phyloP scores from a whole-genome alignment of 768 basidiomycete species.

The Cyathus striatus region DNA sequence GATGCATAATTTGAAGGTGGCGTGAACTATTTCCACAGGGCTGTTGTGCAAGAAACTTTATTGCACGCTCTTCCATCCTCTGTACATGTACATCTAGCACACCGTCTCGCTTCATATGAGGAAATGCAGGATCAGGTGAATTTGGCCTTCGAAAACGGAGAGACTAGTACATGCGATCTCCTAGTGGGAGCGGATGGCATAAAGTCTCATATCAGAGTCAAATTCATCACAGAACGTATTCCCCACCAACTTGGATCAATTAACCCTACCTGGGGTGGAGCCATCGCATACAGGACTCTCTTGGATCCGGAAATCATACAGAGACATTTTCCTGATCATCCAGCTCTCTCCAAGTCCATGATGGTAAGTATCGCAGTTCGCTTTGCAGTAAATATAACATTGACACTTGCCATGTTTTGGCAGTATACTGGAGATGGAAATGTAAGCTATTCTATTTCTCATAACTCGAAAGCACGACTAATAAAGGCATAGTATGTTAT shows the following conservation, averaged over 20 bases:
- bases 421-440: no score
- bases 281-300: slow-evolving; percentile 24
- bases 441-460: no score
- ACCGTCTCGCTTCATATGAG: slow-evolving; percentile 26
- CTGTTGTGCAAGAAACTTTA: slow-evolving; percentile 27
- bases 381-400: no score
- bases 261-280: slow-evolving; percentile 32
- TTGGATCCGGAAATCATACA: slow-evolving; percentile 21
- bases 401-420: no score
- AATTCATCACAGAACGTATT: slow-evolving; percentile 10
- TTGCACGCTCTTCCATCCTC: slow-evolving; percentile 17
- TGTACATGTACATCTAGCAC: slow-evolving; percentile 26
- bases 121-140: slow-evolving; percentile 15
- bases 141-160: slow-evolving; percentile 32
- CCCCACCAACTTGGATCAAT: slow-evolving; percentile 8
- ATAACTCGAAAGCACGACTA: no score
- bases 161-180: slow-evolving; percentile 27
- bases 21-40: slow-evolving; percentile 33
- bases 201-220: no score
- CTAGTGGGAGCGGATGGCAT: slow-evolving; percentile 40
- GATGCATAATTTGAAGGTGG: no score
- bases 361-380: slow-evolving; percentile 5
- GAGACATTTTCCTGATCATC: slow-evolving; percentile 16
- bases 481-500: slow-evolving; percentile 35
- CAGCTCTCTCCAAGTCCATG: slow-evolving; percentile 9